Percentiles rank a stretch among this genome's conserved stretches.
Evolutionary conservation across 129 eudicot species (phyloP).

Genomic region (Centella asiatica): DNA sequence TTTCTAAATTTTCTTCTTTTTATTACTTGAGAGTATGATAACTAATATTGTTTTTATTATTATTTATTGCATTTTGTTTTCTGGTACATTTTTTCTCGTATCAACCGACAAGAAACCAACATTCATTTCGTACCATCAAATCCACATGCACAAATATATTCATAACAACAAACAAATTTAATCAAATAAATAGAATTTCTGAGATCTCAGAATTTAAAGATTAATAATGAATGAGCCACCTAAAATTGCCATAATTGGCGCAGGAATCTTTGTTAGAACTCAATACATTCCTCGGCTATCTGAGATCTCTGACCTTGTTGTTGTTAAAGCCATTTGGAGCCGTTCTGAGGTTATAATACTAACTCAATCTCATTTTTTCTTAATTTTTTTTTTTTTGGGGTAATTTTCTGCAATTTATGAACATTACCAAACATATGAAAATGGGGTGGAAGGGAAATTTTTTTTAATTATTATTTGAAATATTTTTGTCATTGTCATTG

Average conservation of each 20-base stretch:
- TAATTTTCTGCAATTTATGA: neutral
- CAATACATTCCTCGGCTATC: slow-evolving; percentile 84
- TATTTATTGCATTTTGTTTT: no score
- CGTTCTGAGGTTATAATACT: slow-evolving; percentile 54
- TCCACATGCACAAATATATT: no score
- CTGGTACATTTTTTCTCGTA: no score
- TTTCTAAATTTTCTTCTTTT: no score
- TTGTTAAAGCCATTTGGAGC: slow-evolving; percentile 80
- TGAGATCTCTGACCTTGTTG: slow-evolving; percentile 68
- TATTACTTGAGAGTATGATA: no score
- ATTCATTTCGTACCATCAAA: no score
- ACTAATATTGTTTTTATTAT: no score
- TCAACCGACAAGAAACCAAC: no score
- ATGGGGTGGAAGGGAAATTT: neutral
- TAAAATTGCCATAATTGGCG: slow-evolving; percentile 80
- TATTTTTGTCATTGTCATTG: neutral
- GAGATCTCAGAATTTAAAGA: no score
- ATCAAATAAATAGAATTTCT: no score
- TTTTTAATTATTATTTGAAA: neutral
- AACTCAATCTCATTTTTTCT: neutral
- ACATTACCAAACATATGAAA: neutral
- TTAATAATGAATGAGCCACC: slow-evolving; percentile 61
- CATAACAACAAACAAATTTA: neutral
- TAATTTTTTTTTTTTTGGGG: neutral
- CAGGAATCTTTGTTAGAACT: slow-evolving; percentile 81